Base-by-base conservation (phyloP, 2,329 filamentous ascomycete genomes). In the Fusarium odoratissimum region DNA sequence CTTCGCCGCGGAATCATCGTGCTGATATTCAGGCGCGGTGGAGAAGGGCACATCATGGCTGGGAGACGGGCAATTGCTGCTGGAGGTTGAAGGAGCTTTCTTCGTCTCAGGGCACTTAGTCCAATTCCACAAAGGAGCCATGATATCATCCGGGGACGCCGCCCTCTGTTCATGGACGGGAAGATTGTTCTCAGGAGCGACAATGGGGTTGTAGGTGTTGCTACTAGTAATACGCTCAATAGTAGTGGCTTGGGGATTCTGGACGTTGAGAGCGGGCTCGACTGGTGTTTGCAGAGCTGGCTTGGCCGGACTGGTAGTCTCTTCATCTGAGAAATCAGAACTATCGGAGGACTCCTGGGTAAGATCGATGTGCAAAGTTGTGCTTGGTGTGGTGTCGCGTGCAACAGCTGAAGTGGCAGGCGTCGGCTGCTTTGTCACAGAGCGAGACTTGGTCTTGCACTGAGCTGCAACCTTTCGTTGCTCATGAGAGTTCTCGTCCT, bases 241-340 rank as follows among this genome's bases (percentile, higher is more conserved):
- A 16, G 31, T 17, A 35, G 17, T 7, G 13, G 14, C 21, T 44
- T 46, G 42, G 28, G 28, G 21, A 19, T 46, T 52, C 33, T 56
- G 60, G 30, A 8, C 6, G 42, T 28, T 31, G n/a, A 45, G 30
- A 5, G 11, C 42, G n/a, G n/a, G 31, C 30, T 48, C 21, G 4
- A 35, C 23, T 30, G 41, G 41, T 37, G 49, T 23, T 40, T 44
- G 19, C 5, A 28, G 21, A 7, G 28, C 19, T 8, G 41, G 30
- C 6, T 41, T 61, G 21, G 64, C 5, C 16, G 16, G 23, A 23
- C 19, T 13, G 28, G 40, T 35, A 11, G 13, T 41, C 16, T 72
- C 70, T 21, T 58, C 45, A 6, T 59, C 69, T n/a, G 64, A 72
- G 12, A 54, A 48, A 25, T 72, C 69, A n/a, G 58, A 71, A n/a